Evolutionary conservation across 768 basidiomycete genomes (phyloP).

Genomic region (Rhizopogon vulgaris): DNA sequence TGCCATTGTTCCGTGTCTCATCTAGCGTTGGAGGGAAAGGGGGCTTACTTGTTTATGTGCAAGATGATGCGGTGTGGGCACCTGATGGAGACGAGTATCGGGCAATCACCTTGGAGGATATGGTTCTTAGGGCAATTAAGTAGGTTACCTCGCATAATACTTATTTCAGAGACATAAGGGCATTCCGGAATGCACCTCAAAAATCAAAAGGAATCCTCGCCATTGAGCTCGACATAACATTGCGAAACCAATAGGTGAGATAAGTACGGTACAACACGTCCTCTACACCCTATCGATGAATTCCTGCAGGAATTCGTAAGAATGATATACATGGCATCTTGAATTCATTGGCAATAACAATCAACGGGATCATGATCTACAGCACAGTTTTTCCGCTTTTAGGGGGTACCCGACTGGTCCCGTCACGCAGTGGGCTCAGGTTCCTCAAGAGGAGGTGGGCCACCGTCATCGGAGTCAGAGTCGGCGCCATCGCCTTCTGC

Average conservation of each 20-base stretch:
- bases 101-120: constrained; percentile 82
- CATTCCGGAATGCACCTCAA: too few species aligned
- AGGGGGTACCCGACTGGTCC: neutral
- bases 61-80: constrained; percentile 93
- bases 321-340: neutral
- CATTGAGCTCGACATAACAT: neutral
- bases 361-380: neutral
- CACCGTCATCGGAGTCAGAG: constrained; percentile 46
- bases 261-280: neutral
- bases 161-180: too few species aligned
- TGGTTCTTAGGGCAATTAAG: constrained; percentile 63
- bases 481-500: constrained; percentile 22
- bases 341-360: neutral
- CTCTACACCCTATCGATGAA: neutral
- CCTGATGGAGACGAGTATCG: constrained; percentile 58
- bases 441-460: constrained; percentile 80
- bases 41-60: constrained; percentile 82
- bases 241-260: neutral
- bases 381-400: neutral
- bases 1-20: constrained; percentile 86
- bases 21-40: constrained; percentile 74
- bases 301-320: neutral
- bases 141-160: constrained; percentile 1
- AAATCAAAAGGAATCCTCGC: neutral
- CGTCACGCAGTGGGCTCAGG: constrained; percentile 27